These are phyloP conservation scores for Tetracladium maxilliforme DNA, from an alignment of 2,329 filamentous ascomycete genomes.

Conservation along the genomic window DNA sequence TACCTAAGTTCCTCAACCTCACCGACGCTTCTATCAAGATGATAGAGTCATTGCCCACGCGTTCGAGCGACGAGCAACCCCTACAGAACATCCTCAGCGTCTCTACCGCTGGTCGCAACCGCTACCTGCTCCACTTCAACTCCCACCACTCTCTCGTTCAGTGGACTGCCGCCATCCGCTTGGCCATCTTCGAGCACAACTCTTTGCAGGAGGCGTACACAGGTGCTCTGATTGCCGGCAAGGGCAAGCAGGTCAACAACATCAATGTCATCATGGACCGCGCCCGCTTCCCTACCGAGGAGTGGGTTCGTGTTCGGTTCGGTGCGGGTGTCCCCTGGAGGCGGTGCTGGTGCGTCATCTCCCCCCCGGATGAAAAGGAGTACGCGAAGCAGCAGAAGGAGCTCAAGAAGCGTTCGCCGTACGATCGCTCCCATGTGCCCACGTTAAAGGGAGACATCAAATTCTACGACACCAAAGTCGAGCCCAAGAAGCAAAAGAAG, in stretches of 20 bases:
- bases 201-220: conserved; percentile 94
- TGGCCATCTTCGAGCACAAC: conserved; percentile 88
- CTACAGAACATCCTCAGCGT: conserved; percentile 92
- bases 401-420: conserved; percentile 66
- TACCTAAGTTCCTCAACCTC: conserved; percentile 89
- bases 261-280: conserved; percentile 82
- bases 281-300: conserved; percentile 61
- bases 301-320: conserved; percentile 92
- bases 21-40: conserved; percentile 97
- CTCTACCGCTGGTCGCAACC: conserved; percentile 88
- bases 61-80: conserved; percentile 60
- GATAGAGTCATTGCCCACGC: conserved; percentile 84
- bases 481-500: conserved; percentile 94
- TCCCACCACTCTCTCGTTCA: conserved; percentile 85
- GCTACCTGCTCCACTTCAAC: conserved; percentile 92
- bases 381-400: conserved; percentile 71
- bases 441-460: conserved; percentile 77
- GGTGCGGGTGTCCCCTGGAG: conserved; percentile 93
- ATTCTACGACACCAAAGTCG: conserved; percentile 80
- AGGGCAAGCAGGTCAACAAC: conserved; percentile 78
- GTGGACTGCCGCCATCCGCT: conserved; percentile 88
- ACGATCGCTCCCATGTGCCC: conserved; percentile 56
- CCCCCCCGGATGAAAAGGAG: conserved; percentile 88
- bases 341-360: conserved; percentile 91
- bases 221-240: conserved; percentile 85